These are phyloP conservation scores for Aspergillus alliaceus DNA, from an alignment of 2,329 filamentous ascomycete species.

Conservation along the genomic window DNA sequence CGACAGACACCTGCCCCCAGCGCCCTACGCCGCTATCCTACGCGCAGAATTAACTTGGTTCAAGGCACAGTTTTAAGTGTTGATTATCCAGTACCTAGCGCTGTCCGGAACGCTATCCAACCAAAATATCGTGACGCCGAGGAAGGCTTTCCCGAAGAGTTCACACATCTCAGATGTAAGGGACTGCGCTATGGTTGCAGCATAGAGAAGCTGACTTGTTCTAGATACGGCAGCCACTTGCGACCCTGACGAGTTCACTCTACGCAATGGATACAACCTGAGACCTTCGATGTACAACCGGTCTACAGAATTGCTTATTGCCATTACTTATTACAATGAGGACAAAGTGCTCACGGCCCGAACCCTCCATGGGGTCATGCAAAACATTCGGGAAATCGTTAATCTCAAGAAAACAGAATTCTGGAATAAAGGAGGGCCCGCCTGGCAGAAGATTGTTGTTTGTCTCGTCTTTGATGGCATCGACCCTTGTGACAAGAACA, in stretches of 20 bases:
- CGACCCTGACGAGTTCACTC: constrained; percentile 95
- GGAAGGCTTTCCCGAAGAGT: constrained; percentile 83
- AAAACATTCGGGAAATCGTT: constrained; percentile 97
- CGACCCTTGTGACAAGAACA: constrained; percentile 94
- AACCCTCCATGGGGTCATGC: constrained; percentile 96
- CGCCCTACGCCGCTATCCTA: constrained; percentile 79
- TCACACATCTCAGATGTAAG: constrained; percentile 88
- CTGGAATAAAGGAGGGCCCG: constrained; percentile 98
- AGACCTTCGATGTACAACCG: constrained; percentile 98
- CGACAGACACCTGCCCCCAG: not conserved
- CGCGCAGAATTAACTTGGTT: constrained; percentile 95
- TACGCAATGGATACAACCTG: constrained; percentile 98
- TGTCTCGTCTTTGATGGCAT: constrained; percentile 97
- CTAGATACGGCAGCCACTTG: constrained; percentile 89
- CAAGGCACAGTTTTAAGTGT: constrained; percentile 94
- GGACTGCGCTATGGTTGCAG: no score
- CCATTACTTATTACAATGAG: constrained; percentile 98
- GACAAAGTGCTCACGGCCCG: constrained; percentile 89
- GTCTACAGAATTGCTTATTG: constrained; percentile 93
- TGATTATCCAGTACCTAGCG: constrained; percentile 94
- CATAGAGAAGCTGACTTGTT: not conserved
- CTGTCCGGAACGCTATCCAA: constrained; percentile 95
- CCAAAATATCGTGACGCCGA: constrained; percentile 84
- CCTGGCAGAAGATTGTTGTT: constrained; percentile 99
- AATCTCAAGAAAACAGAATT: constrained; percentile 99